Base-by-base conservation (phyloP, 345 rosid genomes). In the Luvunga scandens region DNA sequence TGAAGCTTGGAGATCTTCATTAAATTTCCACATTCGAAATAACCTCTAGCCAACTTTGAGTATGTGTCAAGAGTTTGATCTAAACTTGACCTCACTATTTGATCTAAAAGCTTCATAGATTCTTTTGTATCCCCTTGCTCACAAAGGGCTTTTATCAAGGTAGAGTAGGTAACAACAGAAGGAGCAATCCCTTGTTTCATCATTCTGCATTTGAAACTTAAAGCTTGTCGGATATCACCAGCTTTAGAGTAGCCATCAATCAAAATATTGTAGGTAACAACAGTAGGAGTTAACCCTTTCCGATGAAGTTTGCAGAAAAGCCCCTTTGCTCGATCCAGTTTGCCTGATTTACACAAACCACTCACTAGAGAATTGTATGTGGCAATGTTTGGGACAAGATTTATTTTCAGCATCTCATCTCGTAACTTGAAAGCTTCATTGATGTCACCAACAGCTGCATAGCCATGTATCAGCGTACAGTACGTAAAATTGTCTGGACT, bases 331-430 rank as follows among this genome's bases (percentile, higher is more conserved):
- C 90, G 86, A 69, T 83, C 88, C 64, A 90, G 64, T 83, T 88
- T 82, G 60, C 90, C 92, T 3, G 80, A 83, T 73, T 85, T 89
- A 78, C 93, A 87, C 84, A 90, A 84, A 33, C 97, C 97, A 76
- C 83, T 87, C n/a, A 90, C 85, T 67, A 92, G 81, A 77, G 85
- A 91, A 76, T 92, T 92, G 81, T 90, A 89, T 10, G 90, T 92
- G 62, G 86, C 82, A 76, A 88, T 83, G 82, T 88, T 91, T 10
- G 94, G 94, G 42, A 53, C 72, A 66, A 91, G 75, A 80, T 89
- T 89, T 81, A 84, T 83, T 61, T 81, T 38, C 84, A 85, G 74
- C 94, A 92, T 92, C 85, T 92, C 94, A 85, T 89, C 88, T 61
- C 91, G 83, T 71, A 92, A 78, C 28, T 73, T 83, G 84, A 92